Base-by-base conservation (phyloP, 1,284 basidiomycete genomes). In the Ceratobasidium sp. region DNA sequence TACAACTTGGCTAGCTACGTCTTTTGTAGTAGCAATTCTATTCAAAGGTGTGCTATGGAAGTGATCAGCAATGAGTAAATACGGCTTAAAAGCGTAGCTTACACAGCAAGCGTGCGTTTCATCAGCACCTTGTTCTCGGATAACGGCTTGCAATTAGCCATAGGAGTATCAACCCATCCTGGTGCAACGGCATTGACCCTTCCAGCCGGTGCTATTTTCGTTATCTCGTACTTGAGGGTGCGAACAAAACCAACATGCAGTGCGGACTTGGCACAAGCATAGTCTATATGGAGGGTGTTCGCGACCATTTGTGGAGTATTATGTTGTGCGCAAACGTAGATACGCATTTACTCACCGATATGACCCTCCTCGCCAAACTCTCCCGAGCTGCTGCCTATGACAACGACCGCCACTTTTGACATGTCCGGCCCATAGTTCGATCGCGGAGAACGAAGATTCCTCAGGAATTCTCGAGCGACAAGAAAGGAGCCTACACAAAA, bases 141-240 rank as follows among this genome's bases (percentile, higher is more conserved):
- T 15, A 73, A 73, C 31, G 75, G 70, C 43, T 71, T n/a, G n/a
- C n/a, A n/a, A n/a, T n/a, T n/a, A 15, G 76, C 76, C 75, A 77
- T 72, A 4, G 73, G 70, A 5, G 75, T 76, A 62, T 69, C 72
- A 4, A 75, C 76, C 77, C 76, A 77, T 3, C 77, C 77, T 6
- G 78, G 77, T 8, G 75, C 74, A n/a, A 79, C 75, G 27, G 73
- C 73, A 52, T 77, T 77, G 56, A 77, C 75, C 38, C 78, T 67
- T 4, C 68, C 78, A 3, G 54, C 47, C 6, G 77, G 77, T 1
- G 76, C 75, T 67, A 77, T 73, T 13, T 73, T 67, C 5, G 77
- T 77, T 55, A 79, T 77, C 65, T 79, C 78, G 70, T 79, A 77
- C 70, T 78, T 78, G 52, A 79, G 72, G 8, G 73, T 74, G 1